Evolutionary conservation across 2,329 filamentous ascomycete genomes (phyloP).

Genomic region (Trichophyton benhamiae): DNA sequence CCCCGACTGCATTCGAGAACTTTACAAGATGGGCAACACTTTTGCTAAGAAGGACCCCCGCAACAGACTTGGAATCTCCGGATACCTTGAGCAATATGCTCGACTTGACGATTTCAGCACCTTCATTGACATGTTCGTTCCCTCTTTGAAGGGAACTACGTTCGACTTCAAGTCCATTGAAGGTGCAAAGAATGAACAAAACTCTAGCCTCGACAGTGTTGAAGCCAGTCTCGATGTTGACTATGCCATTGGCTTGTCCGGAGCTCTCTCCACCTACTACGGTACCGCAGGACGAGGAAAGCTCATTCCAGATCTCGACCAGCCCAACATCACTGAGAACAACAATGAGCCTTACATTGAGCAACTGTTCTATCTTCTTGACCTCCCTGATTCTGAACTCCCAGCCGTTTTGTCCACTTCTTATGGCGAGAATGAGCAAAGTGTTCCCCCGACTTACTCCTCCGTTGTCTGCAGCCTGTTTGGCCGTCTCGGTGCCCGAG

Average conservation of each 20-base stretch:
- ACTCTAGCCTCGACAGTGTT: conserved; percentile 37
- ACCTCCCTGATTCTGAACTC: conserved; percentile 44
- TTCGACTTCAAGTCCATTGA: conserved; percentile 49
- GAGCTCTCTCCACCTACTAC: conserved; percentile 44
- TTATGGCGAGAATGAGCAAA: conserved; percentile 56
- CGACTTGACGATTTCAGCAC: conserved; percentile 43
- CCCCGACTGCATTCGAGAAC: conserved; percentile 37
- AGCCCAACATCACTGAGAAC: conserved; percentile 31
- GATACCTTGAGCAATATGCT: conserved; percentile 41
- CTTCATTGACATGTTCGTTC: conserved; percentile 47
- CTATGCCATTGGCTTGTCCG: conserved; percentile 45
- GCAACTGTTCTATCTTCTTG: conserved; percentile 49
- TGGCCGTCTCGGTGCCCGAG: conserved; percentile 52
- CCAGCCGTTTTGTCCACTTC: conserved; percentile 56
- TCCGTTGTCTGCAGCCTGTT: conserved; percentile 51
- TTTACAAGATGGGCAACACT: conserved; percentile 37
- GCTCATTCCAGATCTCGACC: conserved; percentile 37
- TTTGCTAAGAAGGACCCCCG: conserved; percentile 23
- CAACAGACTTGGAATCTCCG: conserved; percentile 36
- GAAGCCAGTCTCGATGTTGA: conserved; percentile 56
- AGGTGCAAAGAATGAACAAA: conserved; percentile 38
- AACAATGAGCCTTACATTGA: conserved; percentile 56
- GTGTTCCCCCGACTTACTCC: conserved; percentile 47
- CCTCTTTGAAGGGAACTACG: conserved; percentile 38
- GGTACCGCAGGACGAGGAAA: conserved; percentile 46